Evolutionary conservation across 225 moss, liverwort and hornwort species (phyloP).

Genomic region (Marchantia paleacea): DNA sequence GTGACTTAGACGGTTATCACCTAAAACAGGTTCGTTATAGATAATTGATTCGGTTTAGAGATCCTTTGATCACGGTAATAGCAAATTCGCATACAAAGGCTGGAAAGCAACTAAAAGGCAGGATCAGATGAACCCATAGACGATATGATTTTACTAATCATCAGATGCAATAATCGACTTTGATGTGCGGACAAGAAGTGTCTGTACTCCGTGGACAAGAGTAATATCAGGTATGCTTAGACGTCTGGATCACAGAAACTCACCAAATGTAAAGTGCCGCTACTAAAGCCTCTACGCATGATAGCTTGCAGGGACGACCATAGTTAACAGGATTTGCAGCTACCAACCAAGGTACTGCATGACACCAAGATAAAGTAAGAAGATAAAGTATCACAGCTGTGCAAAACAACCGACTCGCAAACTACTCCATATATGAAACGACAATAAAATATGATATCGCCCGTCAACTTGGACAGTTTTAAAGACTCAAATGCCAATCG

Average conservation of each 20-base stretch:
- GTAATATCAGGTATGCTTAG: background rate
- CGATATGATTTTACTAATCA: too few species aligned
- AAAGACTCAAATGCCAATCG: background rate
- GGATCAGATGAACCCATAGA: too few species aligned
- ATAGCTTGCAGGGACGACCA: constrained; percentile 92
- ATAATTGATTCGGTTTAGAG: too few species aligned
- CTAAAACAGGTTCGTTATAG: too few species aligned
- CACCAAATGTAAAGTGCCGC: constrained; percentile 90
- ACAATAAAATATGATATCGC: background rate
- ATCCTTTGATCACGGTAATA: too few species aligned
- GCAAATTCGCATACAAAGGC: too few species aligned
- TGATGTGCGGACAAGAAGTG: too few species aligned
- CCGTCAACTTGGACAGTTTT: background rate
- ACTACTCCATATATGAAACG: background rate
- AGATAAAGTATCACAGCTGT: background rate
- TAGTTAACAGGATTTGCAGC: constrained; percentile 99
- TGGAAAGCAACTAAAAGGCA: too few species aligned
- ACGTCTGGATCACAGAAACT: background rate
- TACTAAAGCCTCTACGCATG: constrained; percentile 88
- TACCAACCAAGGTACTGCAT: constrained; percentile 88
- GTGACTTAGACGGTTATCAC: too few species aligned
- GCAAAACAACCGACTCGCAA: background rate
- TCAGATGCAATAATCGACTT: too few species aligned
- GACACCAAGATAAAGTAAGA: constrained; percentile 7
- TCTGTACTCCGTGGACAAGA: background rate